Evolutionary conservation across 192 early-diverging fungal genomes (phyloP).

Genomic region (Coemansia sp.): DNA sequence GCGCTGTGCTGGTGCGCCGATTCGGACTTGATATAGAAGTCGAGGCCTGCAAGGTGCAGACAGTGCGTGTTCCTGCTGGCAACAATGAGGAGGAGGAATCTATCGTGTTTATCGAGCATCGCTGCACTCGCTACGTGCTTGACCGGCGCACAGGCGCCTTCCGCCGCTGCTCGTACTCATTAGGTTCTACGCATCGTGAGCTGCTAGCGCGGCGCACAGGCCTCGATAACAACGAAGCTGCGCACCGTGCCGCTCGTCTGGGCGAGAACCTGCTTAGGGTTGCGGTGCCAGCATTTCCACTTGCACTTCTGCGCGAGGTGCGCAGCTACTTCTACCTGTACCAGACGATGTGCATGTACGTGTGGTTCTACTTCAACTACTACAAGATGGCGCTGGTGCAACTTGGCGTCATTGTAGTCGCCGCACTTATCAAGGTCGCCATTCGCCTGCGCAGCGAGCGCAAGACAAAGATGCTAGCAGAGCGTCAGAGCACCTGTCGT

Average conservation of each 20-base stretch:
- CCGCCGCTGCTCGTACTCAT: conserved; percentile 58
- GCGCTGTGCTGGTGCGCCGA: conserved; percentile 31
- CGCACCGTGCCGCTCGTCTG: conserved; percentile 54
- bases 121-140: conserved; percentile 78
- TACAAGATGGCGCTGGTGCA: conserved; percentile 64
- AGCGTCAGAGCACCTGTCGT: conserved; percentile 49
- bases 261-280: conserved; percentile 71
- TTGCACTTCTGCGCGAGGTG: conserved; percentile 62
- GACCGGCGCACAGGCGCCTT: conserved; percentile 52
- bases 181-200: conserved; percentile 61
- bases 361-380: conserved; percentile 70
- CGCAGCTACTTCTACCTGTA: conserved; percentile 61
- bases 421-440: conserved; percentile 62
- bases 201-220: conserved; percentile 56
- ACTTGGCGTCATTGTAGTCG: conserved; percentile 57
- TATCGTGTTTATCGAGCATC: conserved; percentile 67
- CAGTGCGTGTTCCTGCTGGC: conserved; percentile 14
- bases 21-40: conserved; percentile 46
- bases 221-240: conserved; percentile 56
- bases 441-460: conserved; percentile 58
- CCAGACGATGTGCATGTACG: conserved; percentile 69
- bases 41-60: conserved; percentile 45
- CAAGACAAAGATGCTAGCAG: conserved; percentile 62
- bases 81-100: conserved; percentile 11
- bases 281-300: conserved; percentile 50